phyloP scores from a whole-genome alignment of 208 protist genomes.

The Borovskyia barvae region DNA sequence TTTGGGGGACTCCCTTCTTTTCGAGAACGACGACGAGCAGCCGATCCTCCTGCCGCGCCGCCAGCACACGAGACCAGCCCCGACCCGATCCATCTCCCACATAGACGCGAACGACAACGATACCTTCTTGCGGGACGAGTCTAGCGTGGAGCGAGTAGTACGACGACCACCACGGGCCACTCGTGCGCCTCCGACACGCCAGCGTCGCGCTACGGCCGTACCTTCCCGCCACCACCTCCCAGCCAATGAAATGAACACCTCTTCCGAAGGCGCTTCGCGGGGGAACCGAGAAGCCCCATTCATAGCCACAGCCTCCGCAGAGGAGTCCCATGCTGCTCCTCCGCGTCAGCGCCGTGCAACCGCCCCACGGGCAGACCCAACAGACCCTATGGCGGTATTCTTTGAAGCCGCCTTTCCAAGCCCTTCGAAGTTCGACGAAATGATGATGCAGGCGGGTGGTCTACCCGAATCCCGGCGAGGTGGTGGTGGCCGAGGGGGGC shows the following conservation, averaged over 20 bases:
- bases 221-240: background rate
- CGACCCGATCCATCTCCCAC: slow-evolving; percentile 63
- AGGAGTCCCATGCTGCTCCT: background rate
- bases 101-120: slow-evolving; percentile 39
- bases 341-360: slow-evolving; percentile 9
- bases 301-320: background rate
- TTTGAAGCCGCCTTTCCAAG: slow-evolving; percentile 81
- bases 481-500: slow-evolving; percentile 25
- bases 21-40: slow-evolving; percentile 62
- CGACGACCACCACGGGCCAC: slow-evolving; percentile 34
- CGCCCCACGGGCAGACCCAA: slow-evolving; percentile 25
- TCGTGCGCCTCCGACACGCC: slow-evolving; percentile 14
- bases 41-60: slow-evolving; percentile 70
- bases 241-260: background rate
- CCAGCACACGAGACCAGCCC: slow-evolving; percentile 23
- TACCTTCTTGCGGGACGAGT: slow-evolving; percentile 22
- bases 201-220: slow-evolving; percentile 3
- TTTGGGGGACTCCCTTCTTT: slow-evolving; percentile 52
- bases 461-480: slow-evolving; percentile 36
- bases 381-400: slow-evolving; percentile 86
- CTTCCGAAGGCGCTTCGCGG: background rate
- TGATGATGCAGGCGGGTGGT: slow-evolving; percentile 80
- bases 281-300: too few species aligned
- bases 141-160: slow-evolving; percentile 29
- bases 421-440: slow-evolving; percentile 86